Conservation (phyloP, 306 rosid genomes). For the Elaeagnus macrophylla region DNA sequence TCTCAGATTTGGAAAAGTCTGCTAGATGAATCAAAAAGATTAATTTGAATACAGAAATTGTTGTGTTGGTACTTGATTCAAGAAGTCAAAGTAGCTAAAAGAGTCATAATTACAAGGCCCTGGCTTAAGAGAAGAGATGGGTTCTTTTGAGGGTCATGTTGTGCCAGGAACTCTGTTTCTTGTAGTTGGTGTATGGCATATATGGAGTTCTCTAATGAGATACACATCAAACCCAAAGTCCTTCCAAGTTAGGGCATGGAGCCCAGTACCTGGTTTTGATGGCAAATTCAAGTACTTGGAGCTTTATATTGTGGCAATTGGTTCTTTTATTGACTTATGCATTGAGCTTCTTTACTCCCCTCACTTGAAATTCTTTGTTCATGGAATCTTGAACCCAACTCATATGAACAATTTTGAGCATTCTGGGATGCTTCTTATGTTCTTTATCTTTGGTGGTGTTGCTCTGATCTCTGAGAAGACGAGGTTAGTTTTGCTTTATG, state of each 20-base stretch:
- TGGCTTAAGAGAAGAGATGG: constrained; percentile 36
- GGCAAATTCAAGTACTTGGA: constrained; percentile 76
- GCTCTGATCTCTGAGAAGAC: constrained; percentile 57
- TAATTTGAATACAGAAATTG: no score
- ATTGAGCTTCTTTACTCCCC: constrained; percentile 85
- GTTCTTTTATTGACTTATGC: constrained; percentile 79
- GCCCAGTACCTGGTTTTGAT: constrained; percentile 66
- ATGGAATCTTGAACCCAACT: constrained; percentile 66
- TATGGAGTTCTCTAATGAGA: constrained; percentile 70
- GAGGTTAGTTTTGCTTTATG: constrained; percentile 38
- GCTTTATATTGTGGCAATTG: constrained; percentile 68
- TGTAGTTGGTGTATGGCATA: constrained; percentile 80
- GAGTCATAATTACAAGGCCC: no score
- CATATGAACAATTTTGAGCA: constrained; percentile 97
- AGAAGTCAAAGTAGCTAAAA: no score
- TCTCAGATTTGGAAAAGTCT: no score
- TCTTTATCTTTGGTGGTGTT: constrained; percentile 66
- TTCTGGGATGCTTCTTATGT: constrained; percentile 95
- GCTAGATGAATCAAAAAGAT: no score
- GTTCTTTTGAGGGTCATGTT: constrained; percentile 91
- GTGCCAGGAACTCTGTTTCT: constrained; percentile 90
- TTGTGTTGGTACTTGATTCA: no score
- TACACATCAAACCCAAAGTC: constrained; percentile 40
- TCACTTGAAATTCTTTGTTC: constrained; percentile 65
- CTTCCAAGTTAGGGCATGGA: constrained; percentile 63